Conservation (phyloP, 257 asterid genomes). For the Ocimum tenuiflorum region DNA sequence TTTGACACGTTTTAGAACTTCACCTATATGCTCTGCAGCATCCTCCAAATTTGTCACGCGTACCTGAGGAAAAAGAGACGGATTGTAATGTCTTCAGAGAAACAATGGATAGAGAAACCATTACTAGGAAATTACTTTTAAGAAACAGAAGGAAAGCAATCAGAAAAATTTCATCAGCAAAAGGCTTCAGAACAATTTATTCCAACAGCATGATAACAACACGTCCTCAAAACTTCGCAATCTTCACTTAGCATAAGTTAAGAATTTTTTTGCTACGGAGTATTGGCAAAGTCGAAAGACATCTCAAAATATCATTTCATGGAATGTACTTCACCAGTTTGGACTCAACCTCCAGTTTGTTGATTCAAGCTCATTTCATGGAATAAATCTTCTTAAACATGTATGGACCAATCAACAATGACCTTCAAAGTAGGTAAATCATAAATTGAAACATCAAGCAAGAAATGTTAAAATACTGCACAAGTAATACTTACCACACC, state of each 20-base stretch:
- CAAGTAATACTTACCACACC: constrained; percentile 68
- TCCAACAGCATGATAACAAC: not conserved
- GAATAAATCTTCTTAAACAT: not conserved
- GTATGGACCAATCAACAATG: too few relatives aligned
- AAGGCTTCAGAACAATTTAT: not conserved
- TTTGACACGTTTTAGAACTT: constrained; percentile 83
- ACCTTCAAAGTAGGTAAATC: not conserved
- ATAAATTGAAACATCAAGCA: not conserved
- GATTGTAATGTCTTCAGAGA: not conserved
- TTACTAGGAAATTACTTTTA: not conserved
- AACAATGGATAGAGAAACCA: not conserved
- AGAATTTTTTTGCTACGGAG: not conserved
- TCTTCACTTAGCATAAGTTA: not conserved
- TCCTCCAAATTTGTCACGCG: constrained; percentile 87
- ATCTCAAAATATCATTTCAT: not conserved
- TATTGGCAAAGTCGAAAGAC: not conserved
- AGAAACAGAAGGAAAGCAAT: not conserved
- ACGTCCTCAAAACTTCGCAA: not conserved
- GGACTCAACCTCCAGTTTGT: not conserved
- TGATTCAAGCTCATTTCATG: not conserved
- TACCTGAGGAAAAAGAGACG: constrained; percentile 39
- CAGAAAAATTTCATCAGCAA: not conserved
- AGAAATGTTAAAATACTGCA: constrained; percentile 3
- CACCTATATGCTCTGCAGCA: constrained; percentile 96
- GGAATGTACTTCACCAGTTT: too few relatives aligned